Conservation (phyloP, 73 alveolate genomes). For the Paramecium caudatum region DNA sequence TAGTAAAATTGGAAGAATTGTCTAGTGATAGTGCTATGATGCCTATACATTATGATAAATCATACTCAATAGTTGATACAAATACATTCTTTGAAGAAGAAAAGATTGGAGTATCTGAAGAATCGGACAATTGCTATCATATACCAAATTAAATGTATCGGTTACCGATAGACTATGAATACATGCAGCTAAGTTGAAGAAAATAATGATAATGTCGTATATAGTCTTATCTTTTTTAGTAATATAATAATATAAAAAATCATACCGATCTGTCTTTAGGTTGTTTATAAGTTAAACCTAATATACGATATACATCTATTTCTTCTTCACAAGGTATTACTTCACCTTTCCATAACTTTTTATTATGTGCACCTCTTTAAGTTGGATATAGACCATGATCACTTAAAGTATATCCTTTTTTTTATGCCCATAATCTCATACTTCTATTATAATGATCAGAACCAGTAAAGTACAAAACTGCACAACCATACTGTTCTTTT, state of each 20-base stretch:
- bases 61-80: conserved; percentile 42
- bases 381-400: conserved; percentile 94
- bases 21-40: conserved; percentile 3
- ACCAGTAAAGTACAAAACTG: conserved; percentile 96
- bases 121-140: conserved; percentile 4
- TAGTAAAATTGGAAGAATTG: conserved; percentile 19
- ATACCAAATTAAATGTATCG: not conserved
- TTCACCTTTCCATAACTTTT: conserved; percentile 82
- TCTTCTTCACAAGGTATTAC: conserved; percentile 88
- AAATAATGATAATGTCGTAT: conserved; percentile 3
- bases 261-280: conserved; percentile 96
- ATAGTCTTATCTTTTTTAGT: conserved; percentile 29
- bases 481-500: conserved; percentile 89
- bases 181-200: conserved; percentile 11
- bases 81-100: conserved; percentile 35
- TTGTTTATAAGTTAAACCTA: conserved; percentile 87
- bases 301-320: conserved; percentile 91
- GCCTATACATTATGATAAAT: conserved; percentile 21
- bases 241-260: conserved; percentile 28
- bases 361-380: conserved; percentile 66
- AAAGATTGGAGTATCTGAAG: not conserved
- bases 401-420: conserved; percentile 90
- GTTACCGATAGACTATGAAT: conserved; percentile 6
- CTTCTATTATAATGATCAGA: conserved; percentile 96
- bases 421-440: conserved; percentile 92